A percentile compares a stretch with the other conserved stretches of the same genome.
Evolutionary conservation across 2,329 filamentous ascomycete species (phyloP).

Genomic region (Penicillium palitans): DNA sequence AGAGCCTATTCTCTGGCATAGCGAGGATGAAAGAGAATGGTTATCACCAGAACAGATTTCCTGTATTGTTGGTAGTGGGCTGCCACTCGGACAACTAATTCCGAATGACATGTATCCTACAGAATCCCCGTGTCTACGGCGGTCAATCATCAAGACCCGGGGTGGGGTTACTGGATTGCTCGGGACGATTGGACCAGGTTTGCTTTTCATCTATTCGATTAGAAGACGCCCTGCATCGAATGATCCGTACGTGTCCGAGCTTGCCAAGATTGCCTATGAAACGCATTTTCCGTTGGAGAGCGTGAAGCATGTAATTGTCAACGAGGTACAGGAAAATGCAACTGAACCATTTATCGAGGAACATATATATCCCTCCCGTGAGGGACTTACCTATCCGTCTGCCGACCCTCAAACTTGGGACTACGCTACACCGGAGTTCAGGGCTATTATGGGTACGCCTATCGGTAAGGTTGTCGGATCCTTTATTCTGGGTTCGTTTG

Average conservation of each 20-base stretch:
- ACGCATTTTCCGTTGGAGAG: background rate
- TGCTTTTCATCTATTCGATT: background rate
- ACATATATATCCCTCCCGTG: background rate
- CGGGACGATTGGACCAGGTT: background rate
- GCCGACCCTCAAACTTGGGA: background rate
- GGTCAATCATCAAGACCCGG: background rate
- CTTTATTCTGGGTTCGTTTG: background rate
- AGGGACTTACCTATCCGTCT: background rate
- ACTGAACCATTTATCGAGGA: background rate
- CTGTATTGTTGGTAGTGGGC: background rate
- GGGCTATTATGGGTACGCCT: background rate
- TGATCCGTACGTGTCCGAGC: background rate
- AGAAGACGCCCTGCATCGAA: background rate
- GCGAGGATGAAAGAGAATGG: background rate
- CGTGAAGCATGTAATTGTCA: background rate
- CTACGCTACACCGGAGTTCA: background rate
- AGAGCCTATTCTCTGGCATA: background rate
- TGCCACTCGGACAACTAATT: background rate
- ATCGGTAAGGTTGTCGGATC: background rate
- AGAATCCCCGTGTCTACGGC: background rate
- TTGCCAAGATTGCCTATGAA: background rate
- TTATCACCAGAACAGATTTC: background rate
- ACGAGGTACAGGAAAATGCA: background rate
- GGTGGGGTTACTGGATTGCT: background rate
- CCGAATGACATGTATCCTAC: background rate